Conservation (phyloP, 257 asterid species). For the Solanum sitiens region DNA sequence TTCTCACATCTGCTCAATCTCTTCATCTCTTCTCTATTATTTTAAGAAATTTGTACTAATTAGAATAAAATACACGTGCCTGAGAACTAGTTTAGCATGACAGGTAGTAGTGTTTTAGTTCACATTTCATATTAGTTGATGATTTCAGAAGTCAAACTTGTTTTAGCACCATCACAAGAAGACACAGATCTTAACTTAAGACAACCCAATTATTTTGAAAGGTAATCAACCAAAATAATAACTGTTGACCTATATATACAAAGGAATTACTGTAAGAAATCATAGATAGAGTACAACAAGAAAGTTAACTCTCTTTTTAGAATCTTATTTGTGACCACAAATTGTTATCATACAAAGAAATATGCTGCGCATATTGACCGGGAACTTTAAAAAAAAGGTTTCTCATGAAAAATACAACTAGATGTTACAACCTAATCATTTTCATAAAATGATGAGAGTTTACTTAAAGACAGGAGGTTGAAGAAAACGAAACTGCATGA, state of each 20-base stretch:
- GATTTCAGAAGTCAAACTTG: neutral
- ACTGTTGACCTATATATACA: neutral
- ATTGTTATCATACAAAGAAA: neutral
- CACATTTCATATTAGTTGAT: neutral
- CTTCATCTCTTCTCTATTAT: neutral
- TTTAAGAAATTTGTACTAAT: neutral
- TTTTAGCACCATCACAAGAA: neutral
- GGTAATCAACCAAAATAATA: neutral
- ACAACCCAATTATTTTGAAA: neutral
- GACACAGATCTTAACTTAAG: neutral
- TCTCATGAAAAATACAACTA: neutral
- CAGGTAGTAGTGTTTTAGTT: neutral
- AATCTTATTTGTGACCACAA: neutral
- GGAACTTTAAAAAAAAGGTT: neutral
- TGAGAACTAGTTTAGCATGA: neutral
- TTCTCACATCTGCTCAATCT: too few species aligned
- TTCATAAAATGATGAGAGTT: neutral
- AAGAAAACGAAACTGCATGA: neutral
- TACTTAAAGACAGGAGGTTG: neutral
- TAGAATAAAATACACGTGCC: neutral
- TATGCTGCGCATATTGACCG: neutral
- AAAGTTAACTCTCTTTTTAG: neutral
- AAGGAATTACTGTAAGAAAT: neutral
- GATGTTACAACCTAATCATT: neutral
- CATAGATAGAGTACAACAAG: neutral